A percentile compares a stretch with the other conserved stretches of the same genome.
Conservation (phyloP, 495 filamentous ascomycete genomes). For the Penicillium cinerascens region DNA sequence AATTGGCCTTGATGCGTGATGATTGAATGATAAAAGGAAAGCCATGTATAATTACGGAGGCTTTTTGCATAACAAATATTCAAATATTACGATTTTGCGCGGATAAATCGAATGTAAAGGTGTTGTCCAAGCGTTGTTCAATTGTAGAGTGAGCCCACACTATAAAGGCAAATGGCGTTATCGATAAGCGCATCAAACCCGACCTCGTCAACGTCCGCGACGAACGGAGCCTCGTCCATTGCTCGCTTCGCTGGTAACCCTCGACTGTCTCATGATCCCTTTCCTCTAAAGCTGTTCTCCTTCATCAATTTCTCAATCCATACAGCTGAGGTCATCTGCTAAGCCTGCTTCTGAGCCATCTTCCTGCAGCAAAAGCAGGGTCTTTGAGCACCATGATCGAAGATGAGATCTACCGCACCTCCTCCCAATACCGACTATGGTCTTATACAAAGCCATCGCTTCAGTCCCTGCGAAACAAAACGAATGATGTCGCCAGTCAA, state of each 20-base stretch:
- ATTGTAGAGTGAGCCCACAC: background rate
- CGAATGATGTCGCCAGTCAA: slow-evolving; percentile 69
- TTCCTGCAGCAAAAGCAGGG: background rate
- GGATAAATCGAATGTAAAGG: background rate
- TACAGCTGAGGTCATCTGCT: background rate
- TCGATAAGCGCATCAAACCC: background rate
- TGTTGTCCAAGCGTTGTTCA: too few relatives aligned
- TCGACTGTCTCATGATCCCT: background rate
- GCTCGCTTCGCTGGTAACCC: background rate
- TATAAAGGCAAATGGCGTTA: background rate
- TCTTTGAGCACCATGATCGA: slow-evolving; percentile 55
- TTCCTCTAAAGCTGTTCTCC: background rate
- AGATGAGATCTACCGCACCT: slow-evolving; percentile 87
- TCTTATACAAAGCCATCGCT: slow-evolving; percentile 80
- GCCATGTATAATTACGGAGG: background rate
- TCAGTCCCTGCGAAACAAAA: slow-evolving; percentile 62
- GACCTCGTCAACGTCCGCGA: background rate
- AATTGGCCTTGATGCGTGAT: background rate
- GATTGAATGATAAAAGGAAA: background rate
- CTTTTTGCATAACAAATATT: background rate
- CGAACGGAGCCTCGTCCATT: background rate
- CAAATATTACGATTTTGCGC: background rate
- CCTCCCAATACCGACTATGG: slow-evolving; percentile 88
- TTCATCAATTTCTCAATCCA: background rate
- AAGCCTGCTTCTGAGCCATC: background rate